Percentiles rank a stretch among this genome's conserved stretches.
Conservation (phyloP, 345 rosid genomes). For the Linum trigynum region DNA sequence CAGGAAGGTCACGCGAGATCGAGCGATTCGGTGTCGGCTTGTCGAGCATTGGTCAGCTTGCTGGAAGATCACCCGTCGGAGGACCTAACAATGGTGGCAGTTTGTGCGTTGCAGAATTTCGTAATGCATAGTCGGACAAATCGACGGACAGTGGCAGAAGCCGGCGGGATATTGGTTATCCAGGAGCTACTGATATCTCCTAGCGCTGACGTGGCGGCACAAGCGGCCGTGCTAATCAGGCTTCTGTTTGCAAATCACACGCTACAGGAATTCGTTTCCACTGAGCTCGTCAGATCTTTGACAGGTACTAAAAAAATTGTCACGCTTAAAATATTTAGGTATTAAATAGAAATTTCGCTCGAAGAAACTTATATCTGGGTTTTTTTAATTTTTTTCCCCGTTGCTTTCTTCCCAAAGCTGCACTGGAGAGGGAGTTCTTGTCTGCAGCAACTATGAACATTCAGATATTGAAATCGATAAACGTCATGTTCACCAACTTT, state of each 20-base stretch:
- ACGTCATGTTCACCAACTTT: conserved; percentile 70
- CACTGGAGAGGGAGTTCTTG: conserved; percentile 85
- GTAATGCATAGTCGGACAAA: conserved; percentile 84
- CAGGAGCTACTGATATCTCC: conserved; percentile 67
- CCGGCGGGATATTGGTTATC: conserved; percentile 78
- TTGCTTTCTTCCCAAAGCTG: conserved; percentile 46
- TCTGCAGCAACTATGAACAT: conserved; percentile 61
- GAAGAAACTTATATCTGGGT: too few species aligned
- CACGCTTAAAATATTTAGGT: neutral
- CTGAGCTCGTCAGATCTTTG: conserved; percentile 74
- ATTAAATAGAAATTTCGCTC: neutral
- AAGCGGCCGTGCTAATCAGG: conserved; percentile 74
- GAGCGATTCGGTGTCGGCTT: conserved; percentile 73
- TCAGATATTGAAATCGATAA: conserved; percentile 65
- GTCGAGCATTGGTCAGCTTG: conserved; percentile 71
- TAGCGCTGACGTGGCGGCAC: conserved; percentile 58
- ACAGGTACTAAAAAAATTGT: conserved; percentile 37
- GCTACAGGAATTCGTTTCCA: conserved; percentile 82
- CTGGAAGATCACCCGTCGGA: conserved; percentile 89
- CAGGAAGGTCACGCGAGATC: conserved; percentile 82
- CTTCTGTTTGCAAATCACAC: conserved; percentile 84
- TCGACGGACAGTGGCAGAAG: conserved; percentile 89
- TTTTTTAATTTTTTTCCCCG: neutral
- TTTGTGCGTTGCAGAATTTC: conserved; percentile 90
- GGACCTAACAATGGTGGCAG: conserved; percentile 80